A percentile compares a stretch with the other conserved stretches of the same genome.
Evolutionary conservation across 2,329 filamentous ascomycete genomes (phyloP).

Genomic region (Harringtonia lauricola): DNA sequence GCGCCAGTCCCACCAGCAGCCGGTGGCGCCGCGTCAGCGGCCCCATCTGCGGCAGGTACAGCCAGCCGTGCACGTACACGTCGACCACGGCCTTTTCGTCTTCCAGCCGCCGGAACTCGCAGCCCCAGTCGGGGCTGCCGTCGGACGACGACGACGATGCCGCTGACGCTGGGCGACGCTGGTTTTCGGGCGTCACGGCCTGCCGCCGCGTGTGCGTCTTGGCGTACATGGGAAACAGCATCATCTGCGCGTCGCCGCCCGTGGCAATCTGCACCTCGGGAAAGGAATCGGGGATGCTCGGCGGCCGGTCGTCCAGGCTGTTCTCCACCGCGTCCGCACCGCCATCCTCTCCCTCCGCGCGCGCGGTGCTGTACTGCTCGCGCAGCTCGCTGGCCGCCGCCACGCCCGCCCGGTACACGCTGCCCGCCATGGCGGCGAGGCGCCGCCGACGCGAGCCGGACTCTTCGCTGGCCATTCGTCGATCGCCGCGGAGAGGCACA

Average conservation of each 20-base stretch:
- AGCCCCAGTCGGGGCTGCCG: conserved; percentile 42
- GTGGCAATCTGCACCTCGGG: conserved; percentile 73
- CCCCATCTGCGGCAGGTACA: conserved; percentile 76
- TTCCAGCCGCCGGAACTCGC: conserved; percentile 70
- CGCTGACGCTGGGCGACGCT: no score
- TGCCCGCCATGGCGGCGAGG: conserved; percentile 55
- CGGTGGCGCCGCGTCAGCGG: conserved; percentile 82
- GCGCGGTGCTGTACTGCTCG: conserved; percentile 44
- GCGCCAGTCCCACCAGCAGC: conserved; percentile 73
- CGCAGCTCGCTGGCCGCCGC: conserved; percentile 47
- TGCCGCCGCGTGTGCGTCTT: conserved; percentile 51
- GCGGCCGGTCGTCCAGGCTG: conserved; percentile 19
- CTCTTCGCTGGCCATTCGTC: conserved; percentile 30
- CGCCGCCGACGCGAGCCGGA: conserved; percentile 66
- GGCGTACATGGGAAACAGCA: conserved; percentile 90
- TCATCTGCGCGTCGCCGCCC: conserved; percentile 80
- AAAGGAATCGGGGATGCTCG: conserved; percentile 62
- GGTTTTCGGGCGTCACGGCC: no score
- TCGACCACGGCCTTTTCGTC: conserved; percentile 81
- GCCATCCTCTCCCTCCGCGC: conserved; percentile 24
- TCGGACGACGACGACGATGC: conserved; percentile 12
- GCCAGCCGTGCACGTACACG: conserved; percentile 91
- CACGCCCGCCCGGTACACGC: conserved; percentile 43
- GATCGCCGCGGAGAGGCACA: no score
- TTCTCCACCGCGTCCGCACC: conserved; percentile 15